Conservation (phyloP, 495 filamentous ascomycete genomes). For the Penicillium turbatum region DNA sequence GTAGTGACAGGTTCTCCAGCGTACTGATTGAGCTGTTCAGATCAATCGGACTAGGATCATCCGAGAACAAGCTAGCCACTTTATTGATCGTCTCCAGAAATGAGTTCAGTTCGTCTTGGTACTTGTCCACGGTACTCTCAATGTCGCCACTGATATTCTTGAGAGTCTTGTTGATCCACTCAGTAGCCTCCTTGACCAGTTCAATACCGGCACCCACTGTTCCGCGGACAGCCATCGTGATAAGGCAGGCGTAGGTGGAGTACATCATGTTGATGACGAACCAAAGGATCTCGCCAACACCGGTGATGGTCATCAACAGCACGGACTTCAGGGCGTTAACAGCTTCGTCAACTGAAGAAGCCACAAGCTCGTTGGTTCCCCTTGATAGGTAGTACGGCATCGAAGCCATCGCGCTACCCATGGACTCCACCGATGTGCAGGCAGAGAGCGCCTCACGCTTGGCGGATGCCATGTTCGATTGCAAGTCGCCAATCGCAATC, state of each 20-base stretch:
- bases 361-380: constrained; percentile 84
- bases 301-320: constrained; percentile 72
- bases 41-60: constrained; percentile 51
- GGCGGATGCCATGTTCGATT: constrained; percentile 69
- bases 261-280: constrained; percentile 89
- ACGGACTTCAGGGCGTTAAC: constrained; percentile 72
- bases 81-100: constrained; percentile 46
- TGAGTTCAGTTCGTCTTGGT: constrained; percentile 59
- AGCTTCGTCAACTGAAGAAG: constrained; percentile 68
- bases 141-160: constrained; percentile 60
- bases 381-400: constrained; percentile 91
- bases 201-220: constrained; percentile 64
- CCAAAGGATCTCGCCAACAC: constrained; percentile 78
- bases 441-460: constrained; percentile 77
- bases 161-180: constrained; percentile 71
- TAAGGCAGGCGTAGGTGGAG: constrained; percentile 81
- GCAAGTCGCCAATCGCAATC: constrained; percentile 63
- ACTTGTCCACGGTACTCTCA: constrained; percentile 45
- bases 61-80: constrained; percentile 28
- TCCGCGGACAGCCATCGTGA: constrained; percentile 72
- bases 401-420: constrained; percentile 93
- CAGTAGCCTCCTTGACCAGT: constrained; percentile 64
- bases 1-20: constrained; percentile 67
- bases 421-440: constrained; percentile 86
- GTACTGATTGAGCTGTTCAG: constrained; percentile 54